These are phyloP conservation scores for Globisporangium acanthophoron DNA, from an alignment of 352 stramenopile genomes.

Conservation along the genomic window DNA sequence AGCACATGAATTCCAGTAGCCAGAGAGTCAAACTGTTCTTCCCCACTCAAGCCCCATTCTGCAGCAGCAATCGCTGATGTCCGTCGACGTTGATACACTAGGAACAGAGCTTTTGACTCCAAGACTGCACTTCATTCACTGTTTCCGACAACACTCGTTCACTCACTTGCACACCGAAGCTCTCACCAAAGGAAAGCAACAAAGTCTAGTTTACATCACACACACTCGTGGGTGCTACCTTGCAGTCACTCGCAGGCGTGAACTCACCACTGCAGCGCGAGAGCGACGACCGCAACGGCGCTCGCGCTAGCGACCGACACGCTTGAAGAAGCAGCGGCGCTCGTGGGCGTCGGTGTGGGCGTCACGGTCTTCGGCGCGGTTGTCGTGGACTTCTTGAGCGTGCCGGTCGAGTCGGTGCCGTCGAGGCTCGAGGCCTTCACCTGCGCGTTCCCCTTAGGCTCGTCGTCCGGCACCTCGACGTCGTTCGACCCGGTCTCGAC, in stretches of 20 bases:
- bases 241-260: neutral
- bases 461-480: slow-evolving; percentile 5
- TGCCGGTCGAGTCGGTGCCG: neutral
- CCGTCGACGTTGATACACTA: too few relatives aligned
- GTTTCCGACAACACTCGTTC: neutral
- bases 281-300: neutral
- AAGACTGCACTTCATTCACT: too few relatives aligned
- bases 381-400: slow-evolving; percentile 4
- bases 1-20: too few relatives aligned
- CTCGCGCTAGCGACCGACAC: slow-evolving; percentile 4
- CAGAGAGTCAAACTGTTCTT: too few relatives aligned
- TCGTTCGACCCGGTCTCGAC: slow-evolving; percentile 15
- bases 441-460: neutral
- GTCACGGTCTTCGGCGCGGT: slow-evolving; percentile 2
- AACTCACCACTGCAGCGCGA: slow-evolving; percentile 12
- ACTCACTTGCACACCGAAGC: neutral
- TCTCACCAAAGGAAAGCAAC: neutral
- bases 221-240: neutral
- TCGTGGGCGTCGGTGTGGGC: slow-evolving; percentile 8
- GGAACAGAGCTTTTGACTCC: too few relatives aligned
- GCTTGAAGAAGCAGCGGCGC: slow-evolving; percentile 1
- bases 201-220: neutral
- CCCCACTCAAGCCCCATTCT: too few relatives aligned
- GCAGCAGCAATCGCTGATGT: too few relatives aligned
- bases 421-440: slow-evolving; percentile 9